Evolutionary conservation across 225 moss, liverwort and hornwort species (phyloP), one percentile per base, ranked within the genome.

Genomic region (Pleurozium schreberi): DNA sequence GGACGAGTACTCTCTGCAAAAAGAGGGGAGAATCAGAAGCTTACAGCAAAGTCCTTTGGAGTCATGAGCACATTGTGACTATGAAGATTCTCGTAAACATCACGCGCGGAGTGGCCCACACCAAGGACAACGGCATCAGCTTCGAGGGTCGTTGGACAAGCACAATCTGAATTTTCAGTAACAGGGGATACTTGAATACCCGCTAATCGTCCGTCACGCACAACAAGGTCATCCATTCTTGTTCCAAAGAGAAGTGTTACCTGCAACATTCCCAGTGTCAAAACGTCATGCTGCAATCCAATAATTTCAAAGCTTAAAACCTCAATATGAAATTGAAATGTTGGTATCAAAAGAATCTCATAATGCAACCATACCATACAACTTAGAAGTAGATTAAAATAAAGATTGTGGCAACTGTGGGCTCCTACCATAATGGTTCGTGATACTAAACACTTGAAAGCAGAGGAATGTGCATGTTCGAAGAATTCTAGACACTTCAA

Each of bases 81-180:
- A 23, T 87, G 92, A 50, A 99, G 95, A 75, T 87, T 95, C 77
- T 96, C 93, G 90, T 97, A 97, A 21, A 99, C 96, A 90, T 99
- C 99, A 86, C 99, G 99, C 52, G 99, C 96, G 71, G 97, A 99
- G 86, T 99, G 99, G 75, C 99, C 99, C 83, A 99, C 96, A 67
- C 91, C 99, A 84, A 99, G 96, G 82, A 99, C 95, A 76, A 99
- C 93, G 20, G 96, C 99, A 91, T 99, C 97, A 82, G 97, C 95
- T 85, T 96, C 92, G 82, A 99, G 88, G 57, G 91, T 88, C 28
- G 88, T 91, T 50, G 79, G 81, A 60, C 77, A 84, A 79, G 79
- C 57, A 85, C 82, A 42, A 42, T 70, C 91, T 50, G 76, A 82
- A 38, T 86, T 90, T 45, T 88, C 90, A 68, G 88, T 88, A 52